Conservation (phyloP, 768 basidiomycete genomes). For the Macrocybe gigantea region DNA sequence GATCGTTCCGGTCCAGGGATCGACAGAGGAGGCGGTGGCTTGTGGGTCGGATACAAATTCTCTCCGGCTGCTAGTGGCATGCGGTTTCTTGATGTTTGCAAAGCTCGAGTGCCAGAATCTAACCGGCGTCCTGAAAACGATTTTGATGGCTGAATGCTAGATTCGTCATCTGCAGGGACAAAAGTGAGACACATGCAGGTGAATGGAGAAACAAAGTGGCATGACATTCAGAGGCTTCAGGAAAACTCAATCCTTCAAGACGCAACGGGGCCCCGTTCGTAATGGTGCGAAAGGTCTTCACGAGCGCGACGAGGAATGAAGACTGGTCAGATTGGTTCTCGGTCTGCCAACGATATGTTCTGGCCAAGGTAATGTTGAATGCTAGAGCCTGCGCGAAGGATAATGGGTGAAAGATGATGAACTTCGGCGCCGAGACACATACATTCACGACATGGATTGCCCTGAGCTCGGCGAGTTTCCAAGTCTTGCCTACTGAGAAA, state of each 20-base stretch:
- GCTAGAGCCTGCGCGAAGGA: slow-evolving; percentile 39
- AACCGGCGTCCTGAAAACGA: too few species aligned
- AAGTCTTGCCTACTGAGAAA: slow-evolving; percentile 97
- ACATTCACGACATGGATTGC: slow-evolving; percentile 74
- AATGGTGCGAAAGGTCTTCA: slow-evolving; percentile 54
- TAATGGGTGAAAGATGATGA: slow-evolving; percentile 7
- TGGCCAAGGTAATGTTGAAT: slow-evolving; percentile 82
- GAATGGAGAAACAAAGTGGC: too few species aligned
- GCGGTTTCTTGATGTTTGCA: too few species aligned
- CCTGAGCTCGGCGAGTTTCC: slow-evolving; percentile 80
- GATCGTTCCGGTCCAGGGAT: too few species aligned
- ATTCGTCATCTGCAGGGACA: too few species aligned
- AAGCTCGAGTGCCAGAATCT: too few species aligned
- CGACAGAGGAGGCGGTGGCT: too few species aligned
- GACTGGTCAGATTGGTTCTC: slow-evolving; percentile 70
- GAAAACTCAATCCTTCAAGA: slow-evolving; percentile 43
- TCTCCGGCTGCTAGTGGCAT: too few species aligned
- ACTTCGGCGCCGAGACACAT: slow-evolving; percentile 20
- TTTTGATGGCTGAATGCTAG: too few species aligned
- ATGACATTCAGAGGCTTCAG: too few species aligned
- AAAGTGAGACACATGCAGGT: too few species aligned
- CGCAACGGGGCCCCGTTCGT: slow-evolving; percentile 43
- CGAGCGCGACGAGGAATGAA: slow-evolving; percentile 60
- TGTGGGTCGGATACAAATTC: too few species aligned
- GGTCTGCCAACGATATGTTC: slow-evolving; percentile 88